Evolutionary conservation across 2,329 filamentous ascomycete species (phyloP), one percentile per base, ranked within the genome.

Genomic region (Cordyceps cateniannulata): DNA sequence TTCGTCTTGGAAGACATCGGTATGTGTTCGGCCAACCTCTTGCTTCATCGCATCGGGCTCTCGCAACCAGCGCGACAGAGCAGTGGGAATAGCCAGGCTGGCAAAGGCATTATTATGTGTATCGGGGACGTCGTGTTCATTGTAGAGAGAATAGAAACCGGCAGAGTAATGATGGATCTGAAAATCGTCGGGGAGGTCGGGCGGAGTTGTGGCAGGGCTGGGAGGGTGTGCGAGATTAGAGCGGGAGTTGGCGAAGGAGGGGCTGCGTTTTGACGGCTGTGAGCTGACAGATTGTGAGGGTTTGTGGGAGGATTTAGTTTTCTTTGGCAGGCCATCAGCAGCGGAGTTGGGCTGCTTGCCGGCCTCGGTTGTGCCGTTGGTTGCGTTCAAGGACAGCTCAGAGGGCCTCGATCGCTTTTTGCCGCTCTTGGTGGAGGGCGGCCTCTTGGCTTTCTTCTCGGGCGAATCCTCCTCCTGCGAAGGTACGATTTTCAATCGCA

Each of bases 261-360:
- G 83, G 62, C 85, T 85, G 62, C 86, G 83, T 67, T 88, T 85
- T 49, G 83, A 77, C 27, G 84, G 80, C 55, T 87, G 79, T n/a
- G 87, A 88, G 66, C 85, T 86, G 65, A 90, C 77, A 1, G 93
- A 96, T 62, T 88, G 86, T 35, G 87, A 92, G 0, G 89, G 75
- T 64, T 89, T 89, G 76, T 97, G 93, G 52, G 82, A 85, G n/a
- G 83, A 86, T 74, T 96, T 97, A 1, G 87, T 72, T 69, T 91
- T 92, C 74, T 96, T 97, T 2, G 88, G 84, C 48, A 86, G 85
- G 48, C 76, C 72, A 42, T 80, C 76, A 61, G 76, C 71, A 61
- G 76, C 71, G 12, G 79, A 79, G 63, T 74, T 77, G 20, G 69
- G 64, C 59, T 80, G 75, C 68, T 81, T 85, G 51, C 75, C 67